A percentile compares a stretch with the other conserved stretches of the same genome.
These are phyloP conservation scores for Nidularia sp. DNA, from an alignment of 768 basidiomycete genomes.

Conservation along the genomic window DNA sequence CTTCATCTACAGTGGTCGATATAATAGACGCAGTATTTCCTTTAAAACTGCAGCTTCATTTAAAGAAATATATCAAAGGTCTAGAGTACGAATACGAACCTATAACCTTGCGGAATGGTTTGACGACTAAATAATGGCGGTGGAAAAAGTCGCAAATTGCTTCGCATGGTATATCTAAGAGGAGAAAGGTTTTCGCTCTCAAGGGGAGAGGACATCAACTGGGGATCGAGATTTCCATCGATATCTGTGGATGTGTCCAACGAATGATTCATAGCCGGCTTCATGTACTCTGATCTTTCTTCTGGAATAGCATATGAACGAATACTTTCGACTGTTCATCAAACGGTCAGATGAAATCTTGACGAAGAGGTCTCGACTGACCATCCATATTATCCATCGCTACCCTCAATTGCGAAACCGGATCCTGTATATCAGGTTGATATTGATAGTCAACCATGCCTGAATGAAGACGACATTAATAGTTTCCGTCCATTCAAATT, in stretches of 20 bases:
- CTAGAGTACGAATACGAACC: conserved; percentile 35
- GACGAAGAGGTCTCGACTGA: too few species aligned
- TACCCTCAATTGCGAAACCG: conserved; percentile 60
- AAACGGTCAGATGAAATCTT: too few species aligned
- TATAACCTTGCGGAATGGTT: conserved; percentile 75
- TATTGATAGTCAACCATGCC: conserved; percentile 96
- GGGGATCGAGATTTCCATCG: conserved; percentile 48
- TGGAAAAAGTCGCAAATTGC: conserved; percentile 75
- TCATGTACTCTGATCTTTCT: conserved; percentile 50
- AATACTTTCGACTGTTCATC: conserved; percentile 63
- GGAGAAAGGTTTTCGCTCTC: too few species aligned
- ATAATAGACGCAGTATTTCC: conserved; percentile 71
- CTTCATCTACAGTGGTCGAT: conserved; percentile 62
- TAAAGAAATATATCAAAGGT: neutral
- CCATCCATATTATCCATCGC: conserved; percentile 84
- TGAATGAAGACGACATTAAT: conserved; percentile 23
- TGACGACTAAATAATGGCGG: conserved; percentile 89
- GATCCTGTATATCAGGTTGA: conserved; percentile 69
- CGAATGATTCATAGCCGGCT: neutral
- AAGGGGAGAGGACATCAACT: too few species aligned
- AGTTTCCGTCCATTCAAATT: neutral
- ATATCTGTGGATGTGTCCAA: conserved; percentile 5
- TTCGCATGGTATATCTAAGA: conserved; percentile 36
- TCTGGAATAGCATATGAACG: conserved; percentile 64
- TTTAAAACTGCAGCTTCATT: conserved; percentile 57